phyloP scores from a whole-genome alignment of 176 grass and related monocot species.

The Eragrostis nindensis region DNA sequence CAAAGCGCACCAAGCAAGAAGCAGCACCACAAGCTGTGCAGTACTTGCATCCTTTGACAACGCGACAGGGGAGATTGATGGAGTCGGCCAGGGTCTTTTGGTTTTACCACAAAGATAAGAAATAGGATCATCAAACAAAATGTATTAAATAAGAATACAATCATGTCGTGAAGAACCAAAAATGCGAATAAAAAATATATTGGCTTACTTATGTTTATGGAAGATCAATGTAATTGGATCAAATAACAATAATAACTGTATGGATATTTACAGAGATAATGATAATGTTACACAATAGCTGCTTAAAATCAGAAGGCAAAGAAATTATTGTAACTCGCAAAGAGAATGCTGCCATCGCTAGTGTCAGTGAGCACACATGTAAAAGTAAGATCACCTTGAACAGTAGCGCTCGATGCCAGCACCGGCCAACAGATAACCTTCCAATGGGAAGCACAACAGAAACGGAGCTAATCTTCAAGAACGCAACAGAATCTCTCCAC shows the following conservation, averaged over 20 bases:
- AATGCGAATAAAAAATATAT: background rate
- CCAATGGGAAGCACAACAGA: slow-evolving; percentile 80
- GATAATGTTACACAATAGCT: background rate
- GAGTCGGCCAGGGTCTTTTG: slow-evolving; percentile 66
- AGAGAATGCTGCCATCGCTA: no score
- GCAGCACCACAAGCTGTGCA: slow-evolving; percentile 58
- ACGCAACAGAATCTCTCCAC: slow-evolving; percentile 60
- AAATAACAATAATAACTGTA: background rate
- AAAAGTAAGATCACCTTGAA: slow-evolving; percentile 69
- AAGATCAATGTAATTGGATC: background rate
- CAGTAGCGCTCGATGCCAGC: slow-evolving; percentile 70
- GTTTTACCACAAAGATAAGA: slow-evolving; percentile 15
- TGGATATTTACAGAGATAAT: background rate
- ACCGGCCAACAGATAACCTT: slow-evolving; percentile 72
- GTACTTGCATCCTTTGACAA: slow-evolving; percentile 80
- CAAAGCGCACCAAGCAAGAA: slow-evolving; percentile 81
- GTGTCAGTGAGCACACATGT: background rate
- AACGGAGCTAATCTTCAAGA: slow-evolving; percentile 62
- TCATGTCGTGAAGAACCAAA: background rate
- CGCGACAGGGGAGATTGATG: slow-evolving; percentile 74
- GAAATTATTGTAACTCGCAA: background rate
- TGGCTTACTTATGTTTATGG: background rate
- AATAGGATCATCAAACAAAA: slow-evolving; percentile 17
- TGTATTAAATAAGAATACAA: background rate
- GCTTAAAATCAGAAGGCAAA: slow-evolving; percentile 16